Evolutionary conservation across 2,329 filamentous ascomycete genomes (phyloP).

Genomic region (Sporothrix curviconia): DNA sequence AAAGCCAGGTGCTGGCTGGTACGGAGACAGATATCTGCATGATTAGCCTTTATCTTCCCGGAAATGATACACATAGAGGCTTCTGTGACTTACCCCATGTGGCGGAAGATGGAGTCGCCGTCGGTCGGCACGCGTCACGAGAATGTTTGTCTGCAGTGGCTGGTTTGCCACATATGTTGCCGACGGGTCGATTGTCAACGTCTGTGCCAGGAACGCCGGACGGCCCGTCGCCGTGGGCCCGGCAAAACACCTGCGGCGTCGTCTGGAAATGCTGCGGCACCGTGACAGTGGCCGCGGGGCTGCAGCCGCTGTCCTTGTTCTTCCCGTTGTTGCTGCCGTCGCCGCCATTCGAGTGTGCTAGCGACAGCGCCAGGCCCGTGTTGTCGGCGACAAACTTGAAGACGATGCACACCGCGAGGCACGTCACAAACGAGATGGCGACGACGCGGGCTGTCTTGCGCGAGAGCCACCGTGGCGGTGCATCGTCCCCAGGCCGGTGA

Average conservation of each 20-base stretch:
- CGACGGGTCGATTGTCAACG: conserved; percentile 59
- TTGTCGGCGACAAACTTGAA: conserved; percentile 22
- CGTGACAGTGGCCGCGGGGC: conserved; percentile 11
- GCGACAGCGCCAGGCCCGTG: conserved; percentile 15
- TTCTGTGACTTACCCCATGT: conserved; percentile 63
- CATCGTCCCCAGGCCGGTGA: conserved; percentile 14
- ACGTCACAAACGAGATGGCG: conserved; percentile 20
- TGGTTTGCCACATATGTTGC: conserved; percentile 60
- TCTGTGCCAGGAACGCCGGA: conserved; percentile 65
- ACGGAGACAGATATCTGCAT: conserved; percentile 57
- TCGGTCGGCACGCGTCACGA: conserved; percentile 53
- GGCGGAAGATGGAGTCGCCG: conserved; percentile 61
- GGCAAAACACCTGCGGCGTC: conserved; percentile 50
- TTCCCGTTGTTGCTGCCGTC: background rate
- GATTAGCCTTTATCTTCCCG: no score
- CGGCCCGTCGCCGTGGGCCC: conserved; percentile 65
- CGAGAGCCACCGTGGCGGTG: conserved; percentile 10
- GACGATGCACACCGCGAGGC: conserved; percentile 20
- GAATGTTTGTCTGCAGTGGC: conserved; percentile 64
- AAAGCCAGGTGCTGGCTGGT: conserved; percentile 65
- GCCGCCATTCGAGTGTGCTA: background rate
- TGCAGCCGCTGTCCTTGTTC: conserved; percentile 18
- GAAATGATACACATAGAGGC: no score
- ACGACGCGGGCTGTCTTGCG: conserved; percentile 16
- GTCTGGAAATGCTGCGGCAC: conserved; percentile 61